Percentiles rank a stretch among this genome's conserved stretches.
These are phyloP conservation scores for Madurella mycetomatis DNA, from an alignment of 2,329 filamentous ascomycete species.

Conservation along the genomic window DNA sequence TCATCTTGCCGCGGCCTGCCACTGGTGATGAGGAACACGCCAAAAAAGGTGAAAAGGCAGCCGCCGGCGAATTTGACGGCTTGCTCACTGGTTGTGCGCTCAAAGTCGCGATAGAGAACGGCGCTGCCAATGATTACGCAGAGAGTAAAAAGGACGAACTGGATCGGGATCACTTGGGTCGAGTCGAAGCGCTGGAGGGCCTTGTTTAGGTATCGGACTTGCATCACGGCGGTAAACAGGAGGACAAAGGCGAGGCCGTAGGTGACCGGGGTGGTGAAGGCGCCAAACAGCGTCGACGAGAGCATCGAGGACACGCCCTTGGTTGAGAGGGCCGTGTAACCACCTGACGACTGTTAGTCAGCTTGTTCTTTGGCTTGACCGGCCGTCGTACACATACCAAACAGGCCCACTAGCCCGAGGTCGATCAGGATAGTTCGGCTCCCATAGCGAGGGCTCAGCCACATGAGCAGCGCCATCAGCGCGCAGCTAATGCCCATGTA, in stretches of 20 bases:
- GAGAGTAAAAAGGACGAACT: conserved; percentile 94
- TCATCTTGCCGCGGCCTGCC: conserved; percentile 59
- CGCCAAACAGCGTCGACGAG: conserved; percentile 82
- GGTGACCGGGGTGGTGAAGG: conserved; percentile 86
- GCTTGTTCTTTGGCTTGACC: not conserved
- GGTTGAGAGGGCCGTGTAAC: conserved; percentile 93
- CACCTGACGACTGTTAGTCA: conserved; percentile 49
- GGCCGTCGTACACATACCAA: conserved; percentile 56
- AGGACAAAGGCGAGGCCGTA: conserved; percentile 80
- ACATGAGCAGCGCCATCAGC: conserved; percentile 74
- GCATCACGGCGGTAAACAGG: conserved; percentile 82
- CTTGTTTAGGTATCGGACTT: conserved; percentile 93
- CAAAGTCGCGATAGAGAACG: conserved; percentile 90
- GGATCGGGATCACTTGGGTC: conserved; percentile 94
- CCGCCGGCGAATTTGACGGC: conserved; percentile 84
- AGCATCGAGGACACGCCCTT: conserved; percentile 95
- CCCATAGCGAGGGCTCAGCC: conserved; percentile 79
- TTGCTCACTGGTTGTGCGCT: conserved; percentile 68
- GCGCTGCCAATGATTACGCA: conserved; percentile 94
- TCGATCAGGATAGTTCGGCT: conserved; percentile 84
- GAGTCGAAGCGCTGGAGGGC: conserved; percentile 88
- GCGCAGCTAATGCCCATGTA: conserved; percentile 74
- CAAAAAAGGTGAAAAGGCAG: conserved; percentile 87
- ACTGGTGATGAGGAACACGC: conserved; percentile 95
- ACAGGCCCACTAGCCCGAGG: conserved; percentile 85